These are phyloP conservation scores for Agrocybe pediades DNA, from an alignment of 768 basidiomycete species.

Conservation along the genomic window DNA sequence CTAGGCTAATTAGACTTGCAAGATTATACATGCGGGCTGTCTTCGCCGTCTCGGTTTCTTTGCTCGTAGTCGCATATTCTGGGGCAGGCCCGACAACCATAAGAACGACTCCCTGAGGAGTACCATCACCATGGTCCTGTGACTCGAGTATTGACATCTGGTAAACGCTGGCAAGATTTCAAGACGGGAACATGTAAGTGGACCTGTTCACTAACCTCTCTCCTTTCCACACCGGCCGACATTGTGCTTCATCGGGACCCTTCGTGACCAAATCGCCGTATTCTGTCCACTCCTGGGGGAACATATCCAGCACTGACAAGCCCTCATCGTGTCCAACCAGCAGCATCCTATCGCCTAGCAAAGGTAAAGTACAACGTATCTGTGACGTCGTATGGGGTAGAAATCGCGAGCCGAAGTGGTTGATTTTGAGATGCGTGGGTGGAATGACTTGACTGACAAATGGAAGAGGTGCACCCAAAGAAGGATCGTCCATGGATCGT, in stretches of 20 bases:
- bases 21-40: constrained; percentile 84
- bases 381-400: constrained; percentile 76
- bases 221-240: constrained; percentile 71
- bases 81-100: constrained; percentile 69
- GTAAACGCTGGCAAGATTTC: constrained; percentile 51
- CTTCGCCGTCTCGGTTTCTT: constrained; percentile 57
- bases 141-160: constrained; percentile 79
- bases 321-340: constrained; percentile 82
- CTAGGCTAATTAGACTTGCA: constrained; percentile 70
- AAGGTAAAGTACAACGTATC: constrained; percentile 75
- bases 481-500: constrained; percentile 23
- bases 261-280: constrained; percentile 42
- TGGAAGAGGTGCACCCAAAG: constrained; percentile 39
- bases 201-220: constrained; percentile 40
- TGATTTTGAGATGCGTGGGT: constrained; percentile 68
- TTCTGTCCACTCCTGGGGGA: constrained; percentile 70
- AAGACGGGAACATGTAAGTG: background rate
- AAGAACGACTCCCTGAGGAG: constrained; percentile 74
- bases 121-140: constrained; percentile 51
- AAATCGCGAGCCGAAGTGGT: constrained; percentile 85
- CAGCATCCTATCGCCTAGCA: constrained; percentile 64
- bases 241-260: constrained; percentile 73
- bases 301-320: constrained; percentile 81
- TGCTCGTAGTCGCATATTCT: constrained; percentile 39
- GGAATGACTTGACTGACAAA: constrained; percentile 50